These are phyloP conservation scores for Nicotiana noctiflora DNA, from an alignment of 257 asterid genomes.

Conservation along the genomic window DNA sequence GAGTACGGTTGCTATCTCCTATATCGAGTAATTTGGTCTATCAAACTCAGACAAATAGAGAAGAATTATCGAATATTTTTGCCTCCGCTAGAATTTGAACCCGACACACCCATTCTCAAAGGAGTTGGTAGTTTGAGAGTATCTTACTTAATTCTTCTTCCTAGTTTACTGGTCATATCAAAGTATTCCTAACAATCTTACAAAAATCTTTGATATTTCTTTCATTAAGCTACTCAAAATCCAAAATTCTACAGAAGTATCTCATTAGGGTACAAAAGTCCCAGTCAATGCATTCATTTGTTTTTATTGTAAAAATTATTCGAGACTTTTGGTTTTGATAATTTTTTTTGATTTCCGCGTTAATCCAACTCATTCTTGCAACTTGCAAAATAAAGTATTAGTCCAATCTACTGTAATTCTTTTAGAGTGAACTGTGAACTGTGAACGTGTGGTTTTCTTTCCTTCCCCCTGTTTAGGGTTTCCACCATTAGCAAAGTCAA, in stretches of 20 bases:
- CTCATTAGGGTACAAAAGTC: not conserved
- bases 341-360: not conserved
- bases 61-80: too few species aligned
- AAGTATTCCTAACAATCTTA: not conserved
- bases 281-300: not conserved
- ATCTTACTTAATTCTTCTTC: too few species aligned
- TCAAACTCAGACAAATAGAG: too few species aligned
- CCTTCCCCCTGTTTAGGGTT: not conserved
- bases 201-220: not conserved
- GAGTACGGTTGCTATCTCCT: too few species aligned
- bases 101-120: too few species aligned
- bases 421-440: too few species aligned
- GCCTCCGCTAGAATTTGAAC: fast-evolving
- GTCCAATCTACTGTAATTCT: not conserved
- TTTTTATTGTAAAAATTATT: not conserved
- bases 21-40: too few species aligned
- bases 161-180: not conserved
- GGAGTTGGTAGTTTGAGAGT: too few species aligned
- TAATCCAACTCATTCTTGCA: not conserved
- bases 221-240: not conserved
- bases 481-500: not conserved
- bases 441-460: not conserved
- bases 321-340: not conserved
- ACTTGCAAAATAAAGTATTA: not conserved
- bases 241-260: not conserved